phyloP scores from a whole-genome alignment of 2,329 filamentous ascomycete genomes.

The Microdochium nivale region DNA sequence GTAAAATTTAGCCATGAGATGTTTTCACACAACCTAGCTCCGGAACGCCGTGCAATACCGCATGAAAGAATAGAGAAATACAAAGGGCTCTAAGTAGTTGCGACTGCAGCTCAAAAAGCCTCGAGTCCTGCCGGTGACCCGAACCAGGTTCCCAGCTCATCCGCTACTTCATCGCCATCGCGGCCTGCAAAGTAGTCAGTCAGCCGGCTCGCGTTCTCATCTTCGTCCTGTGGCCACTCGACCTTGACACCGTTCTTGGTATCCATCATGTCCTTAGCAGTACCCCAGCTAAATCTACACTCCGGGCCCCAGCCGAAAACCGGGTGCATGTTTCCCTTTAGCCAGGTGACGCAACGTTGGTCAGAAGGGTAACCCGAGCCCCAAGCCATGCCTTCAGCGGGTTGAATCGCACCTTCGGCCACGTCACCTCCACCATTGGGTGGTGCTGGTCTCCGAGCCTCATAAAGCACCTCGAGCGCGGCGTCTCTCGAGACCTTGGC shows the following conservation, averaged over 20 bases:
- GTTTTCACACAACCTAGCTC: not conserved
- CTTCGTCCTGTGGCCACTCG: slow-evolving; percentile 75
- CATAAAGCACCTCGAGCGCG: slow-evolving; percentile 72
- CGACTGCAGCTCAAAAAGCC: slow-evolving; percentile 48
- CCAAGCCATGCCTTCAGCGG: slow-evolving; percentile 51
- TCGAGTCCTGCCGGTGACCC: slow-evolving; percentile 62
- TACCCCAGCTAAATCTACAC: slow-evolving; percentile 93
- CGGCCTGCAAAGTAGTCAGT: slow-evolving; percentile 63
- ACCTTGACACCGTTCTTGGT: slow-evolving; percentile 63
- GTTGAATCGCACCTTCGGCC: slow-evolving; percentile 4
- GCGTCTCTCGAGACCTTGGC: slow-evolving; percentile 94
- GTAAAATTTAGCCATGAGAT: not conserved
- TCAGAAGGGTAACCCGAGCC: slow-evolving; percentile 94
- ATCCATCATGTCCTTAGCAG: slow-evolving; percentile 87
- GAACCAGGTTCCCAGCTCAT: slow-evolving; percentile 76
- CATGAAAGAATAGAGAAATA: not conserved
- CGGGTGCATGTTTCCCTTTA: slow-evolving; percentile 81
- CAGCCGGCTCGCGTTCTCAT: slow-evolving; percentile 58
- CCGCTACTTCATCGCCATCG: slow-evolving; percentile 35
- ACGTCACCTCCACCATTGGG: not conserved
- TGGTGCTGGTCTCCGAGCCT: slow-evolving; percentile 30
- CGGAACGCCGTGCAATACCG: not conserved
- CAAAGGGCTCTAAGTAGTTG: not conserved
- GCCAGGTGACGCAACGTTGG: slow-evolving; percentile 68
- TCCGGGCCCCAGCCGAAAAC: slow-evolving; percentile 93